These are phyloP conservation scores for Cryphonectria carpinicola DNA, from an alignment of 2,329 filamentous ascomycete genomes.

Conservation along the genomic window DNA sequence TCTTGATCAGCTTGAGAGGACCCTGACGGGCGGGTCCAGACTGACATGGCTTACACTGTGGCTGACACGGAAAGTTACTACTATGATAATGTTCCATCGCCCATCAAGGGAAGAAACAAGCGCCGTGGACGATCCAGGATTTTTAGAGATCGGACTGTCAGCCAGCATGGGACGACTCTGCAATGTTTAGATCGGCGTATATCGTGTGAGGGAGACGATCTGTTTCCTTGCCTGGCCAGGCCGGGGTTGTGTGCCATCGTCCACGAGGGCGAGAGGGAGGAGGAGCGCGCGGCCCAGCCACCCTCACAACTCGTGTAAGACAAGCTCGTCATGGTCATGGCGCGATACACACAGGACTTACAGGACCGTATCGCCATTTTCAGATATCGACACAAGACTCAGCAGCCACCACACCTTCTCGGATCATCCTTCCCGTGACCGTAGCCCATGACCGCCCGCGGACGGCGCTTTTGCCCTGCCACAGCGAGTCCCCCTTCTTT, in stretches of 20 bases:
- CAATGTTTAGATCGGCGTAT: too few relatives aligned
- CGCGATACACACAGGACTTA: neutral
- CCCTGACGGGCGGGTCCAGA: neutral
- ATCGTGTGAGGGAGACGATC: neutral
- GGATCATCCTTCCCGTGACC: conserved; percentile 23
- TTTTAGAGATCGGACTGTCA: neutral
- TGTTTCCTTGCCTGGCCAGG: neutral
- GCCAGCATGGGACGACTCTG: too few relatives aligned
- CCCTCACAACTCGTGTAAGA: conserved; percentile 2
- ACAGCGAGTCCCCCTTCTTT: neutral
- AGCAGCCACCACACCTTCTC: conserved; percentile 20
- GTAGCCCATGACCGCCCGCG: conserved; percentile 24
- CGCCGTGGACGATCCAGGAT: neutral
- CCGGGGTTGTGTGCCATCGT: neutral
- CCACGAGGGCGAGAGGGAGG: neutral
- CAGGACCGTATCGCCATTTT: neutral
- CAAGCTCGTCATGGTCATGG: neutral
- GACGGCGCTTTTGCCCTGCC: neutral
- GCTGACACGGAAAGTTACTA: too few relatives aligned
- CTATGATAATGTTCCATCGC: neutral
- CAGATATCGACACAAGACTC: conserved; percentile 7
- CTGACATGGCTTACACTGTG: neutral
- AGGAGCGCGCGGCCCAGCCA: neutral
- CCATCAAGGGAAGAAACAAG: neutral
- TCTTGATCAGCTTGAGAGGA: neutral